Percentiles rank a stretch among this genome's conserved stretches.
phyloP scores from a whole-genome alignment of 1,284 basidiomycete genomes.

The Earliella scabrosa region DNA sequence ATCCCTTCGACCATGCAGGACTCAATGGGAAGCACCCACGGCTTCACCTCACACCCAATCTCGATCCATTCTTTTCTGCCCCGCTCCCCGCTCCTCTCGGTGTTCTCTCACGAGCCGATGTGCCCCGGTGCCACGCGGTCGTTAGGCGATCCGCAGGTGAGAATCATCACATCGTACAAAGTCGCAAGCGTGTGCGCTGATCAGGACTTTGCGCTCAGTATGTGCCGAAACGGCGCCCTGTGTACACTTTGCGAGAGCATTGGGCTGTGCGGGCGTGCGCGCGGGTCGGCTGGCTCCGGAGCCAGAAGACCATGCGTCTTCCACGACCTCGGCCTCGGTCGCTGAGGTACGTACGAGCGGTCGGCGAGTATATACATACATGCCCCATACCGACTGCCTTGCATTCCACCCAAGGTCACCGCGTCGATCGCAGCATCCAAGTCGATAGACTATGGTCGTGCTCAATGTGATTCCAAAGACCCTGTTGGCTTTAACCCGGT shows the following conservation, averaged over 20 bases:
- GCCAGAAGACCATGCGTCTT: conserved; percentile 69
- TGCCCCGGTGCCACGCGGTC: conserved; percentile 50
- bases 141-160: conserved; percentile 83
- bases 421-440: too few species aligned
- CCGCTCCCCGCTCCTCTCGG: not conserved
- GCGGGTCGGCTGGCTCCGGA: not conserved
- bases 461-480: too few species aligned
- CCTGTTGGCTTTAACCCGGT: too few species aligned
- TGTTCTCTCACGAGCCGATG: conserved; percentile 72
- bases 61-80: not conserved
- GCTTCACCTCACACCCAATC: not conserved
- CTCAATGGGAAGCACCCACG: too few species aligned
- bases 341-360: conserved; percentile 1
- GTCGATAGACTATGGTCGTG: too few species aligned
- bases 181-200: conserved; percentile 24
- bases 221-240: conserved; percentile 40
- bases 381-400: too few species aligned
- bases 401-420: not conserved
- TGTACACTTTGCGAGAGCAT: conserved; percentile 89
- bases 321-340: not conserved
- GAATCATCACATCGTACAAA: not conserved
- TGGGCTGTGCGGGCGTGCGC: conserved; percentile 38
- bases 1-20: too few species aligned
- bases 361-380: too few species aligned
- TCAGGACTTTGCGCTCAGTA: conserved; percentile 1